Conservation (phyloP, 345 rosid genomes). For the Salix koriyanagi region DNA sequence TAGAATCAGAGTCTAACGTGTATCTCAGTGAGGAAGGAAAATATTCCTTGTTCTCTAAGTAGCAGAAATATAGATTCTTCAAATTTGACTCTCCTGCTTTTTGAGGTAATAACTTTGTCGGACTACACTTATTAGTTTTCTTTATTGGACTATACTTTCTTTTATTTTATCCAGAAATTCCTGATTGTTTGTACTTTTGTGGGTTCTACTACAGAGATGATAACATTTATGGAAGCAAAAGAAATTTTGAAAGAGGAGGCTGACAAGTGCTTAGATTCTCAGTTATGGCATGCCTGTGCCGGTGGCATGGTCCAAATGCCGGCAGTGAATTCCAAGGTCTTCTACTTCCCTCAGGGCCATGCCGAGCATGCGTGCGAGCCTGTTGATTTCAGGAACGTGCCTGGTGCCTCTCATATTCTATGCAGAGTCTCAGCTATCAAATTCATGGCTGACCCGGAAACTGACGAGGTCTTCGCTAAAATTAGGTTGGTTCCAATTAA, state of each 20-base stretch:
- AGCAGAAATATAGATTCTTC: constrained; percentile 7
- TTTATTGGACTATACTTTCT: not conserved
- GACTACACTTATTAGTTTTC: not conserved
- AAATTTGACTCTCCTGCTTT: not conserved
- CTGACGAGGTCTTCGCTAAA: constrained; percentile 29
- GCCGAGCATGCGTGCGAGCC: constrained; percentile 19
- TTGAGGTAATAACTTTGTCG: constrained; percentile 24
- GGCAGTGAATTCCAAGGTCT: constrained; percentile 18
- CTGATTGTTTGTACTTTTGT: constrained; percentile 5
- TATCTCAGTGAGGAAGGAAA: not conserved
- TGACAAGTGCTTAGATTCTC: constrained; percentile 25
- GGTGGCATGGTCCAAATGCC: constrained; percentile 35
- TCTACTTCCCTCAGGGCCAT: constrained; percentile 31
- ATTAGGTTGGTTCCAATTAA: constrained; percentile 13
- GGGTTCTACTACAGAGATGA: constrained; percentile 37
- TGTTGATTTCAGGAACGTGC: constrained; percentile 20
- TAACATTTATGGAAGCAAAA: constrained; percentile 60
- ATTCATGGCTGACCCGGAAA: constrained; percentile 33
- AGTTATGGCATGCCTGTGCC: constrained; percentile 35
- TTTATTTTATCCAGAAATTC: not conserved
- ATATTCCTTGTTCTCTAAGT: not conserved
- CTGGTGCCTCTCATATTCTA: constrained; percentile 13
- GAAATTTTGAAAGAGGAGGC: constrained; percentile 41
- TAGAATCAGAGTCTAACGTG: constrained; percentile 1
- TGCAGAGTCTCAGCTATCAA: constrained; percentile 17